These are phyloP conservation scores for Nemania abortiva DNA, from an alignment of 2,329 filamentous ascomycete species.

Conservation along the genomic window DNA sequence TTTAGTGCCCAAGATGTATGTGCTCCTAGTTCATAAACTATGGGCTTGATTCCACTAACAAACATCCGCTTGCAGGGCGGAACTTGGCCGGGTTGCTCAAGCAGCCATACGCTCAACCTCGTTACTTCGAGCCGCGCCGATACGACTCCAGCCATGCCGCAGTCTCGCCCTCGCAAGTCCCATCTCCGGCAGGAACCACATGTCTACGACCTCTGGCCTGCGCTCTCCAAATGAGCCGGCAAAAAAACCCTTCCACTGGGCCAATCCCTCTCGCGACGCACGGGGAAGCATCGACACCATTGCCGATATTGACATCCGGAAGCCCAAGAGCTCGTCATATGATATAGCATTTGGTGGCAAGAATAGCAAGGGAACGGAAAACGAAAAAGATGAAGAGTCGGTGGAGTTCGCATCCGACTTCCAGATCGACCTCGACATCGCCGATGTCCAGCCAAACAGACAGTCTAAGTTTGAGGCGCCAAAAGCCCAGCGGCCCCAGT, in stretches of 20 bases:
- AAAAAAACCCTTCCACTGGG: conserved; percentile 30
- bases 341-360: conserved; percentile 12
- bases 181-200: conserved; percentile 26
- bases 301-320: conserved; percentile 41
- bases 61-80: conserved; percentile 40
- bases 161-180: conserved; percentile 18
- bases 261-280: conserved; percentile 18
- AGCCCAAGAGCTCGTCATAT: conserved; percentile 43
- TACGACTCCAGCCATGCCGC: conserved; percentile 38
- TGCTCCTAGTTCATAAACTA: neutral
- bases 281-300: conserved; percentile 1
- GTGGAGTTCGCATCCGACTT: conserved; percentile 20
- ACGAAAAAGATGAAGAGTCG: neutral
- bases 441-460: conserved; percentile 21
- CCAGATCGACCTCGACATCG: conserved; percentile 39
- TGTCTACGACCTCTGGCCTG: conserved; percentile 39
- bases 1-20: conserved; percentile 41
- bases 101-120: conserved; percentile 44
- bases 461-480: fast-evolving
- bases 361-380: too few relatives aligned
- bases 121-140: conserved; percentile 41
- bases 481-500: conserved; percentile 1
- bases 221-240: conserved; percentile 17
- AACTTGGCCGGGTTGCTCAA: conserved; percentile 46
- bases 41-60: conserved; percentile 19